Evolutionary conservation across 1,139 yeast genomes (phyloP).

Genomic region (Debaryomyces sp.): DNA sequence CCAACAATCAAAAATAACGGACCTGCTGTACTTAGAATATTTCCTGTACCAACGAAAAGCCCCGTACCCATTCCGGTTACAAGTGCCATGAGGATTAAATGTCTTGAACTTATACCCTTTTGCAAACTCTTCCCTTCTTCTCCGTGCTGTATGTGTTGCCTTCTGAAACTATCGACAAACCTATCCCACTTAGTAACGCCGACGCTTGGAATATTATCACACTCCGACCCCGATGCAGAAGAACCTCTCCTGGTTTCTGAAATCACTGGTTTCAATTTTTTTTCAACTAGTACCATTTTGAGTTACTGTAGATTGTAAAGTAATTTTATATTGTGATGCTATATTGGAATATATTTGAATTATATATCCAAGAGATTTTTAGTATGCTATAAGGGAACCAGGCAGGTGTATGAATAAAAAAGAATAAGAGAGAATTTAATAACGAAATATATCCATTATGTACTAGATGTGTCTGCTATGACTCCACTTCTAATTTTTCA

Average conservation of each 20-base stretch:
- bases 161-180: conserved; percentile 34
- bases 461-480: neutral
- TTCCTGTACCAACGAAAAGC: conserved; percentile 41
- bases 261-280: conserved; percentile 17
- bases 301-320: neutral
- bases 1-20: conserved; percentile 39
- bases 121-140: conserved; percentile 31
- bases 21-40: conserved; percentile 33
- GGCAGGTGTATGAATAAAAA: neutral
- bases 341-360: neutral
- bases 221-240: conserved; percentile 16
- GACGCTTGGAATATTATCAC: conserved; percentile 13
- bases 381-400: neutral
- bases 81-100: conserved; percentile 38
- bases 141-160: conserved; percentile 18
- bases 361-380: neutral
- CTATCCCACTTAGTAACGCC: conserved; percentile 21
- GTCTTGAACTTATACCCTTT: conserved; percentile 37
- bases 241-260: conserved; percentile 19
- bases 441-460: neutral
- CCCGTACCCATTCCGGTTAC: conserved; percentile 47
- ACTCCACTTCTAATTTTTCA: neutral
- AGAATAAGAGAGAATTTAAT: neutral
- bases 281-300: neutral
- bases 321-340: neutral